Evolutionary conservation across 495 filamentous ascomycete species (phyloP), one percentile per base, ranked within the genome.

Genomic region (Penicillium manginii): DNA sequence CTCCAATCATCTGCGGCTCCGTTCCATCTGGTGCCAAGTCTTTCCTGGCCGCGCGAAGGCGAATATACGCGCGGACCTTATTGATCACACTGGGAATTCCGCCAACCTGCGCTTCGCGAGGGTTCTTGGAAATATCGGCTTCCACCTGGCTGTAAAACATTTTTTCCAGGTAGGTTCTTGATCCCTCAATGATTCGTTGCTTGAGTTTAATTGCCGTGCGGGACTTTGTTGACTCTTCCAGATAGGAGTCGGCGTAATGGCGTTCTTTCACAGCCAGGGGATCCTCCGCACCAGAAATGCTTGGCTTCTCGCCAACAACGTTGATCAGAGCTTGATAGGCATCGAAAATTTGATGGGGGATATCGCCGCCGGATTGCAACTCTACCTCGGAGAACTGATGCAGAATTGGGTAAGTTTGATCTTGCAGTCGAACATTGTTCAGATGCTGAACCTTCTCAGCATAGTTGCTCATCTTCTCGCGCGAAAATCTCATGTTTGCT

Each of bases 51-150:
- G 86, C 79, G 48, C 88, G 85, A 55, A 96, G 81, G 50, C 91
- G 86, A 68, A 98, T 88, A 66, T 92, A 99, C 2, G 91, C 94
- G 57, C 91, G 89, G 67, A 97, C 87, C 75, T 94, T 96, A 78
- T 92, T 94, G 59, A 91, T 78, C 2, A 89, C 85, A 46, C 91
- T 90, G 1, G 94, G 94, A 35, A 91, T 84, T 57, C 94, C 94
- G 33, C 94, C 94, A 53, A 97, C 77, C 65, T 90, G 91, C 10
- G 94, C 96, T 68, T 97, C 92, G 49, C 87, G 83, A 4, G 93
- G 92, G 66, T 93, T 89, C 67, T 89, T 93, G 29, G 83, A 74
- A 55, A 98, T 88, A 19, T 87, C 72, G n/a, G 68, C 75, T 61
- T 96, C 88, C 39, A 97, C 78, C 55, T 91, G 84, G 43, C 79